Evolutionary conservation across 495 filamentous ascomycete species (phyloP).

Genomic region (Penicillium canariense): DNA sequence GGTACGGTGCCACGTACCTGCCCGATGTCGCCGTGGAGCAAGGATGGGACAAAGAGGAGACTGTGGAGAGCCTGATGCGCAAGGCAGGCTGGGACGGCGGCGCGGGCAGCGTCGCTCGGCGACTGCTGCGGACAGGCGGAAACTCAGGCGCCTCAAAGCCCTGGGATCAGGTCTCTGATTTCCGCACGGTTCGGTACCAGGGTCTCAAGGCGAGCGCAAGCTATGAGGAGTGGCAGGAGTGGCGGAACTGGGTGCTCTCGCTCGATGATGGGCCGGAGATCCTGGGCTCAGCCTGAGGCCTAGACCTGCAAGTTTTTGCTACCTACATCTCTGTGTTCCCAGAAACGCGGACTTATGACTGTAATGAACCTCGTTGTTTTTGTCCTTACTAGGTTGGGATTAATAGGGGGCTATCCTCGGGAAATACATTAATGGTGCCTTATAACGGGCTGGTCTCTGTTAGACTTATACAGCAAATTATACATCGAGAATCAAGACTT

Average conservation of each 20-base stretch:
- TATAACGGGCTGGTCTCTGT: background rate
- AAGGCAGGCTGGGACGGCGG: conserved; percentile 79
- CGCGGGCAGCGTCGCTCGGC: conserved; percentile 49
- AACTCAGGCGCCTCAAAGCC: conserved; percentile 27
- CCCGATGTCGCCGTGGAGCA: conserved; percentile 91
- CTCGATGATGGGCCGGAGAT: conserved; percentile 35
- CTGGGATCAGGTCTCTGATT: conserved; percentile 71
- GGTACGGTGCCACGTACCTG: conserved; percentile 75
- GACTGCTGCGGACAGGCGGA: conserved; percentile 33
- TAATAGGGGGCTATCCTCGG: background rate
- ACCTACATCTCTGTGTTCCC: background rate
- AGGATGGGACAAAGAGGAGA: conserved; percentile 94
- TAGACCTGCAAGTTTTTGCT: background rate
- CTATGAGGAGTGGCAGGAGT: conserved; percentile 72
- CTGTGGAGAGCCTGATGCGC: conserved; percentile 82
- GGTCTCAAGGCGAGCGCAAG: conserved; percentile 67
- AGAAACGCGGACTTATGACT: conserved; percentile 3
- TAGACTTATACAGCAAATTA: background rate
- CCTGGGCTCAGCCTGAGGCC: conserved; percentile 12
- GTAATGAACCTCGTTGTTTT: conserved; percentile 11
- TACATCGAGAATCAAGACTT: background rate
- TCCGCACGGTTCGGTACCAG: conserved; percentile 77
- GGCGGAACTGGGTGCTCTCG: conserved; percentile 69
- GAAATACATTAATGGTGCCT: background rate
- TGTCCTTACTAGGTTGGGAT: background rate